phyloP scores from a whole-genome alignment of 768 basidiomycete genomes.

The Russula griseocarnosa region DNA sequence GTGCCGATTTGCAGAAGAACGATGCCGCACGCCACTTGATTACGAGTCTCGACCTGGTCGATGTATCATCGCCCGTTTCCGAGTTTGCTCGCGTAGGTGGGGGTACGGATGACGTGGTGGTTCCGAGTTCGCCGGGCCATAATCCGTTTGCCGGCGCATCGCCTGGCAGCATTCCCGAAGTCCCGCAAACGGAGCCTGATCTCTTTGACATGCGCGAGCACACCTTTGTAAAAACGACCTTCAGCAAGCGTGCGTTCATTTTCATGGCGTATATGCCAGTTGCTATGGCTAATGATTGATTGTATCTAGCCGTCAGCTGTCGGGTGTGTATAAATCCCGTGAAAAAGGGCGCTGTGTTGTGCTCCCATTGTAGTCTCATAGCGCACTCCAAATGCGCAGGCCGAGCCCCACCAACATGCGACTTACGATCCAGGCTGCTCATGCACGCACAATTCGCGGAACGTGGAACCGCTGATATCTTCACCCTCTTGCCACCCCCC shows the following conservation, averaged over 20 bases:
- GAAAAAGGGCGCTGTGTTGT: constrained; percentile 85
- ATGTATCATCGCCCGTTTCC: constrained; percentile 37
- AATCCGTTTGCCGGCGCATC: constrained; percentile 13
- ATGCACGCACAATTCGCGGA: constrained; percentile 76
- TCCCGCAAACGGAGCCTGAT: constrained; percentile 31
- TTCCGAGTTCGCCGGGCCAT: constrained; percentile 25
- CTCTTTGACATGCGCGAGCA: constrained; percentile 64
- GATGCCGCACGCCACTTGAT: constrained; percentile 53
- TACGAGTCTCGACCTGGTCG: constrained; percentile 43
- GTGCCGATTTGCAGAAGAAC: constrained; percentile 74
- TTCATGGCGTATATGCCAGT: constrained; percentile 4
- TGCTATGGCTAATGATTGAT: not conserved
- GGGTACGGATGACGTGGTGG: constrained; percentile 26
- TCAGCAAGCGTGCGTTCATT: constrained; percentile 73
- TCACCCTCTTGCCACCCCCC: constrained; percentile 47
- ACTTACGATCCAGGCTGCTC: constrained; percentile 76
- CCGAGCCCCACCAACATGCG: constrained; percentile 75
- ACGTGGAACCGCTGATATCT: constrained; percentile 55
- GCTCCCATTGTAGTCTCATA: constrained; percentile 85
- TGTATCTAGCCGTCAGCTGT: constrained; percentile 69
- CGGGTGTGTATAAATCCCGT: constrained; percentile 75
- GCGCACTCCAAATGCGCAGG: constrained; percentile 73
- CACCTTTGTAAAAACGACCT: constrained; percentile 86
- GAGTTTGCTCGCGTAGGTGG: constrained; percentile 8
- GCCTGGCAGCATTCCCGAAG: constrained; percentile 27